Conservation (phyloP, 352 stramenopile species). For the Globisporangium okanoganense region DNA sequence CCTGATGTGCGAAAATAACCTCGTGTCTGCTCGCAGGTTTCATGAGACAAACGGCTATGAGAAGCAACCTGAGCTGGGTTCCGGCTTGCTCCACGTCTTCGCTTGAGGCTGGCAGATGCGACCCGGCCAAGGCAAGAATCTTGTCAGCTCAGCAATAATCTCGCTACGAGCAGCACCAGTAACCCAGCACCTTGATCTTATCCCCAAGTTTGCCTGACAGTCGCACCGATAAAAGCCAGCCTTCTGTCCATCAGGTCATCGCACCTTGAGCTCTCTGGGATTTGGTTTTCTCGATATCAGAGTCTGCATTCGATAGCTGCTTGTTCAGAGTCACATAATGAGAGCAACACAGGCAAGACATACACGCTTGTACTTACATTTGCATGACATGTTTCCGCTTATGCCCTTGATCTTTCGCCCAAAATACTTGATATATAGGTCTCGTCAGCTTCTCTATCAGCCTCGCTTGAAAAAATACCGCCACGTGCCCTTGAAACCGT, state of each 20-base stretch:
- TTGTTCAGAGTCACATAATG: neutral
- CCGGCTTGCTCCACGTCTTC: neutral
- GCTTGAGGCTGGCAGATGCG: neutral
- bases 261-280: neutral
- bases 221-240: neutral
- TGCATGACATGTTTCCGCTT: constrained; percentile 1
- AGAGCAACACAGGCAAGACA: neutral
- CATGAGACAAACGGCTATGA: neutral
- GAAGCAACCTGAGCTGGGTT: neutral
- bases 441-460: constrained; percentile 3
- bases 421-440: constrained; percentile 8
- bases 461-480: neutral
- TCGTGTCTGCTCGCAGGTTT: neutral
- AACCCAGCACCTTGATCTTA: neutral
- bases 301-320: neutral
- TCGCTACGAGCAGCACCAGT: neutral
- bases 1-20: neutral
- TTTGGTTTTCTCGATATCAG: neutral
- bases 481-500: neutral
- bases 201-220: neutral
- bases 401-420: neutral
- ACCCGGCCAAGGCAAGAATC: neutral
- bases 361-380: neutral
- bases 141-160: neutral
- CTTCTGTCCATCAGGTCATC: neutral